Conservation (phyloP, 305 asterid species). For the Fraxinus ornus region DNA sequence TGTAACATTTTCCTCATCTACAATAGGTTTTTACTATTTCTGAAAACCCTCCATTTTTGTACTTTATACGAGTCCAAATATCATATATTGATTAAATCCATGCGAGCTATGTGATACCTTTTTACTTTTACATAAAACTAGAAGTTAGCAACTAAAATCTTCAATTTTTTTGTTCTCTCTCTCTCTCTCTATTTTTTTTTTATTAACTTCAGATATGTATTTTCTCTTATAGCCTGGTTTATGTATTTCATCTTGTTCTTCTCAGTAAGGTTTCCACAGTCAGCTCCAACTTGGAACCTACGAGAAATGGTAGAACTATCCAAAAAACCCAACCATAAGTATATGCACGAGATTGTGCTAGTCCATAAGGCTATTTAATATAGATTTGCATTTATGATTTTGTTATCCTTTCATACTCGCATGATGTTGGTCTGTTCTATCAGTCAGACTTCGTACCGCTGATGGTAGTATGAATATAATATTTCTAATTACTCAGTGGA, state of each 20-base stretch:
- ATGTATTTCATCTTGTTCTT: not conserved
- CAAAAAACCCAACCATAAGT: not conserved
- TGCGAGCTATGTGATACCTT: not conserved
- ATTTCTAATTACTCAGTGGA: not conserved
- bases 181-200: not conserved
- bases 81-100: slow-evolving; percentile 5
- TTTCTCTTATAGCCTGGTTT: not conserved
- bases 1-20: not conserved
- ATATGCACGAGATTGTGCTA: not conserved
- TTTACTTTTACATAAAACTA: not conserved
- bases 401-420: not conserved
- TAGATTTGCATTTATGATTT: not conserved
- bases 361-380: not conserved
- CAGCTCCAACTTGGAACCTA: not conserved
- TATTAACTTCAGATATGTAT: not conserved
- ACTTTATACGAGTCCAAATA: slow-evolving; percentile 2
- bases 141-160: not conserved
- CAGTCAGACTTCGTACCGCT: not conserved
- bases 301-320: not conserved
- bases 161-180: not conserved
- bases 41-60: not conserved
- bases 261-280: not conserved
- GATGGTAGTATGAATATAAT: not conserved
- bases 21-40: not conserved
- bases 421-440: not conserved